Evolutionary conservation across 1,139 yeast species (phyloP), one percentile per base, ranked within the genome.

Genomic region (Diutina siamensis): DNA sequence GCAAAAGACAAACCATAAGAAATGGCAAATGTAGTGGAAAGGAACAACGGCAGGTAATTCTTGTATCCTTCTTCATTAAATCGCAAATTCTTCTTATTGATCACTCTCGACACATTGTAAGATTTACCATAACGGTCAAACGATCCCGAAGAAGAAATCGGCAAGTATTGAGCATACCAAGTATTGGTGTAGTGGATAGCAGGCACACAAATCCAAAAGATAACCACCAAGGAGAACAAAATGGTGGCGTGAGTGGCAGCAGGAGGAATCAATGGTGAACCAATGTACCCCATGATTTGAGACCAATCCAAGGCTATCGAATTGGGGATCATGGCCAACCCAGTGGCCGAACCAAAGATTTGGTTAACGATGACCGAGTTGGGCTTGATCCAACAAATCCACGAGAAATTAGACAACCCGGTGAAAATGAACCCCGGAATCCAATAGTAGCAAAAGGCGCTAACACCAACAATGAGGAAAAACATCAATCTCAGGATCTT

Each of bases 241-340:
- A 75, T 68, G 52, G 81, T 78, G 35, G 71, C 65, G 47, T 75
- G 62, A 18, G 81, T 74, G 46, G 74, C 65, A 44, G 79, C 76
- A 28, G 89, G 88, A 9, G 86, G 83, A 52, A 80, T 71, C 55
- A 83, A 68, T 12, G 89, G 86, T 21, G 83, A 74, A 15, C 80
- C 78, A 49, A 76, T 62, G 60, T 74, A 76, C 46, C 79, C 83
- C 35, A 71, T 64, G 45, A 69, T 62, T 56, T 68, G 74, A 53
- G 66, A 68, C 73, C 73, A 68, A 54, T 57, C 61, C 36, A 58
- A 55, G 19, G 71, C 64, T 40, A 52, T 44, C 13, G 42, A 38
- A 25, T 38, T 38, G 21, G 88, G 88, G 55, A 80, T 61, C 58
- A 80, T 58, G 25, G 85, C 87, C 49, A 80, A 65, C 17, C 86